These are phyloP conservation scores for Yamadazyma mexicana DNA, from an alignment of 1,139 yeast genomes.

Conservation along the genomic window DNA sequence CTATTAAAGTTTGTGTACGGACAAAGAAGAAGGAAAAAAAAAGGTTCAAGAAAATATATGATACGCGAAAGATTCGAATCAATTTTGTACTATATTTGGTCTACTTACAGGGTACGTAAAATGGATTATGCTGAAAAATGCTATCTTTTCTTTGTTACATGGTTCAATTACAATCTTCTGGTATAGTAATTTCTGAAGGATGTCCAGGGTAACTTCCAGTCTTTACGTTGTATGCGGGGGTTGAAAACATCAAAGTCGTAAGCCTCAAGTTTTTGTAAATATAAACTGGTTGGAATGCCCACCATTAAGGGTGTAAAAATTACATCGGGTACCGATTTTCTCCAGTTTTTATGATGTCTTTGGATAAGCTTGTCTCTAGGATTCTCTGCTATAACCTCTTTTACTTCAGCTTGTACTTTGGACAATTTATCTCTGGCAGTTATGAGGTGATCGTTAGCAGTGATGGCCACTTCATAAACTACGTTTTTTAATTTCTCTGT, in stretches of 20 bases:
- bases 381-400: conserved; percentile 23
- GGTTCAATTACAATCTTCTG: conserved; percentile 21
- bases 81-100: not conserved
- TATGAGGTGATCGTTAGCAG: conserved; percentile 78
- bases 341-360: conserved; percentile 39
- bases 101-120: not conserved
- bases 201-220: conserved; percentile 75
- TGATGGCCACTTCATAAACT: conserved; percentile 67
- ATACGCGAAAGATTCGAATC: not conserved
- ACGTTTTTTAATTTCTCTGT: conserved; percentile 53
- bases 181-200: conserved; percentile 55
- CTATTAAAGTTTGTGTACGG: no score
- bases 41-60: not conserved
- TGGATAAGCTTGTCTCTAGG: conserved; percentile 31
- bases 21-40: no score
- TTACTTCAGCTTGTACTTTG: conserved; percentile 35
- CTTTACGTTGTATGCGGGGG: conserved; percentile 50
- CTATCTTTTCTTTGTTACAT: no score
- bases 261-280: conserved; percentile 59
- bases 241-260: conserved; percentile 63
- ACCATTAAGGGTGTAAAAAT: conserved; percentile 67
- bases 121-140: no score
- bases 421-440: conserved; percentile 60
- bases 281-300: conserved; percentile 64
- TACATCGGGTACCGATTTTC: conserved; percentile 59